These are phyloP conservation scores for Phaeosphaeriaceae sp. DNA, from an alignment of 2,329 filamentous ascomycete genomes.

Conservation along the genomic window DNA sequence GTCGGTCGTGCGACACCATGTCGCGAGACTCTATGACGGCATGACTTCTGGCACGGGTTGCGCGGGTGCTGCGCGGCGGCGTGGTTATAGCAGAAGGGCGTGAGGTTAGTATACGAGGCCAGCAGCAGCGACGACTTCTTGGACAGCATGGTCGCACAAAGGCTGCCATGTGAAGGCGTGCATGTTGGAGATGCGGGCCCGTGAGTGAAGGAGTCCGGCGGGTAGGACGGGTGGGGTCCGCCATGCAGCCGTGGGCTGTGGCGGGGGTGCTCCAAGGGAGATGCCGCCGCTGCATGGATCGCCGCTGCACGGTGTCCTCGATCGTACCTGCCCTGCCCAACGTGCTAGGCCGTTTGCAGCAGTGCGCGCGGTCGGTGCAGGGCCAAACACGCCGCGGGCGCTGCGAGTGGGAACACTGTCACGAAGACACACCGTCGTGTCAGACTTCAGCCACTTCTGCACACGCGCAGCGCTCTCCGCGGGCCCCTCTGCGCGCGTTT, in stretches of 20 bases:
- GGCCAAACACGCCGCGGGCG: background rate
- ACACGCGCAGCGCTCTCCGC: slow-evolving; percentile 21
- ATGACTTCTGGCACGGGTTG: slow-evolving; percentile 47
- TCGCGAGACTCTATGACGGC: slow-evolving; percentile 45
- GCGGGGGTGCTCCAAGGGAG: slow-evolving; percentile 4
- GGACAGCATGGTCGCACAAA: slow-evolving; percentile 46
- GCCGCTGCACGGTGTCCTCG: background rate
- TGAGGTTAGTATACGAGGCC: slow-evolving; percentile 26
- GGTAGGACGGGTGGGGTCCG: slow-evolving; percentile 4
- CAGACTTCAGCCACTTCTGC: slow-evolving; percentile 15
- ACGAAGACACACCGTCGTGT: slow-evolving; percentile 19
- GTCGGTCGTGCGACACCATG: slow-evolving; percentile 16
- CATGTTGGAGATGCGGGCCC: slow-evolving; percentile 26
- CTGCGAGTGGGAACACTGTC: background rate
- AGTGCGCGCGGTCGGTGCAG: background rate
- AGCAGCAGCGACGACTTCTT: slow-evolving; percentile 31
- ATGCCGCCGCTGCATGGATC: background rate
- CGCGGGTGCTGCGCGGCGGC: slow-evolving; percentile 34
- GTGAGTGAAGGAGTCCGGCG: background rate
- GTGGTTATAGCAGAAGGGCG: slow-evolving; percentile 21
- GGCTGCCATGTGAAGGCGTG: slow-evolving; percentile 21
- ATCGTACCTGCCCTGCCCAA: slow-evolving; percentile 3
- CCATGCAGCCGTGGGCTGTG: slow-evolving; percentile 10
- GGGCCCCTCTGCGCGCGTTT: slow-evolving; percentile 15
- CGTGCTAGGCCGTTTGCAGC: background rate